These are phyloP conservation scores for Vaccinium corymbosum DNA, from an alignment of 148 eudicot species.

Conservation along the genomic window DNA sequence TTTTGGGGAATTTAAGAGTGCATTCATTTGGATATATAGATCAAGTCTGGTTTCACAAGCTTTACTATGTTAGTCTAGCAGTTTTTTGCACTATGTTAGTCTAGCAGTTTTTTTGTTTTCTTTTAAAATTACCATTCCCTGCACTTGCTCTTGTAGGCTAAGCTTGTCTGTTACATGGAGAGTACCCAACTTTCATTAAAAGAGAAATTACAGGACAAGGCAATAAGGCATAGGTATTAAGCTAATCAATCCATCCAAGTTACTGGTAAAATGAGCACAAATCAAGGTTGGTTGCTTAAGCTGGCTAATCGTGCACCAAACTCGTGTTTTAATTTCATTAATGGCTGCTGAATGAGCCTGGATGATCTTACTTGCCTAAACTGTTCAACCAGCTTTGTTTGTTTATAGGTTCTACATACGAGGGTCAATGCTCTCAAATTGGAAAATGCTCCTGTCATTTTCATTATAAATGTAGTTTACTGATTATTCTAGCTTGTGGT, in stretches of 20 bases:
- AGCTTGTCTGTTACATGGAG: too few relatives aligned
- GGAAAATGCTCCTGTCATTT: background rate
- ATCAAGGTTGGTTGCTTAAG: slow-evolving; percentile 1
- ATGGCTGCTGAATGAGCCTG: slow-evolving; percentile 12
- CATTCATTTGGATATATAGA: too few relatives aligned
- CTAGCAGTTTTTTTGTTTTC: too few relatives aligned
- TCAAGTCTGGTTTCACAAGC: too few relatives aligned
- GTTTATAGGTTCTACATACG: background rate
- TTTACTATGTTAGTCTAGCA: too few relatives aligned
- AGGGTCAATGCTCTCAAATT: background rate
- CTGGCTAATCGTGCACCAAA: slow-evolving; percentile 10
- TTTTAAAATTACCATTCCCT: too few relatives aligned
- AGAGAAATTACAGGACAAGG: too few relatives aligned
- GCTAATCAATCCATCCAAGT: background rate
- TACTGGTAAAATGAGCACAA: background rate
- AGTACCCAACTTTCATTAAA: too few relatives aligned
- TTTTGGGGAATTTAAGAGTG: too few relatives aligned
- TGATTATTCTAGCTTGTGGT: background rate
- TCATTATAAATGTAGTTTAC: background rate
- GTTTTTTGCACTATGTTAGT: too few relatives aligned
- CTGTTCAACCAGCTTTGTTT: slow-evolving; percentile 3
- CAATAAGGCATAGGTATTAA: too few relatives aligned
- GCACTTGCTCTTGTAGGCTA: too few relatives aligned
- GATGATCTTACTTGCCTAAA: slow-evolving; percentile 6
- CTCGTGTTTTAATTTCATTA: background rate